A percentile compares a stretch with the other conserved stretches of the same genome.
Evolutionary conservation across 306 rosid species (phyloP).

Genomic region (Cicer judaicum): DNA sequence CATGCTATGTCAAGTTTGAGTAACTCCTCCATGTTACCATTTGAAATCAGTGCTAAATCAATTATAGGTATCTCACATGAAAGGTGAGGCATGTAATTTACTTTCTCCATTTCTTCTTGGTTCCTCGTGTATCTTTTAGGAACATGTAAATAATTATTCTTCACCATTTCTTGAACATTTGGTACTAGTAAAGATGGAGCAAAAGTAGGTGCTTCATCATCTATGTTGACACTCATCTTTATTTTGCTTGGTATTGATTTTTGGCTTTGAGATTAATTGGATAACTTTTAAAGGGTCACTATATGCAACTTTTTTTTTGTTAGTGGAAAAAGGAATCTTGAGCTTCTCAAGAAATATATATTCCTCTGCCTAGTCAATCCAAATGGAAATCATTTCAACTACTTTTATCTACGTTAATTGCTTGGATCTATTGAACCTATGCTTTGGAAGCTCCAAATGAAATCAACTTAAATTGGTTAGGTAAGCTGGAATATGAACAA

Average conservation of each 20-base stretch:
- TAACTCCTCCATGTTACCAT: slow-evolving; percentile 46
- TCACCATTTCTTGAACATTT: slow-evolving; percentile 59
- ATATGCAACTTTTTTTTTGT: not conserved
- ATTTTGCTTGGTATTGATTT: not conserved
- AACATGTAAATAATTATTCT: slow-evolving; percentile 42
- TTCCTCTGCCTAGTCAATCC: not conserved
- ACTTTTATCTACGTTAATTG: not conserved
- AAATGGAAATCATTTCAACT: slow-evolving; percentile 15
- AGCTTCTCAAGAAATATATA: not conserved
- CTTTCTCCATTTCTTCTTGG: slow-evolving; percentile 37
- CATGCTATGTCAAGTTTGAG: slow-evolving; percentile 50
- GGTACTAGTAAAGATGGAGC: slow-evolving; percentile 46
- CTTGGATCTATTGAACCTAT: not conserved
- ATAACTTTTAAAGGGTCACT: not conserved
- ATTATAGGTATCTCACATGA: slow-evolving; percentile 49
- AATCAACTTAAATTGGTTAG: not conserved
- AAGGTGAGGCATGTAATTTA: slow-evolving; percentile 34
- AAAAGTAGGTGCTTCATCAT: slow-evolving; percentile 30
- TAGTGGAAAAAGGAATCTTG: slow-evolving; percentile 10
- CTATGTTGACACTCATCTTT: slow-evolving; percentile 9
- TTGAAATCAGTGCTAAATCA: slow-evolving; percentile 49
- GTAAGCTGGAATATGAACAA: not conserved
- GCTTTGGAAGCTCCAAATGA: not conserved
- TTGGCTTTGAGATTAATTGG: slow-evolving; percentile 5
- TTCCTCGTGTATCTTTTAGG: slow-evolving; percentile 47